A percentile compares a stretch with the other conserved stretches of the same genome.
phyloP scores from a whole-genome alignment of 257 asterid species.

The Plantago major region DNA sequence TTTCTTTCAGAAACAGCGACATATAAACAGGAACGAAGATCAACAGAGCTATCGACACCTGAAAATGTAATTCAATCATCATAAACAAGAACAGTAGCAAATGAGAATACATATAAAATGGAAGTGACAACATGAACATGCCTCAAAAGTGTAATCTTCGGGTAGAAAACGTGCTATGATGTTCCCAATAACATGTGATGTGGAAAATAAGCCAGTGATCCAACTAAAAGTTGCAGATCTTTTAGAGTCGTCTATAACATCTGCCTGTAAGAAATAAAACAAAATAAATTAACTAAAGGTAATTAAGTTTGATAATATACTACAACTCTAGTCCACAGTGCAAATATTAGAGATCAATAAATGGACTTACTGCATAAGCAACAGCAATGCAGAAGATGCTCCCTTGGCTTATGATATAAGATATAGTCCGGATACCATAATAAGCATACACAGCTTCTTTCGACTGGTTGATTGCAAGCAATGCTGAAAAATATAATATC shows the following conservation, averaged over 20 bases:
- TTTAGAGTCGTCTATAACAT: conserved; percentile 53
- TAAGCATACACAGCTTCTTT: conserved; percentile 76
- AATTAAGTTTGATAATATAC: too few relatives aligned
- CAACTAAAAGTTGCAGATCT: conserved; percentile 85
- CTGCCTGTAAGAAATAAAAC: conserved; percentile 53
- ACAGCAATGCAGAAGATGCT: conserved; percentile 87
- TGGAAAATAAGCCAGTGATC: conserved; percentile 88
- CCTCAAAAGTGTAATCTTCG: conserved; percentile 61
- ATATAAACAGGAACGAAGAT: conserved; percentile 62
- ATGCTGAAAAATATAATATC: conserved; percentile 40
- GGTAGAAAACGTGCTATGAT: conserved; percentile 84
- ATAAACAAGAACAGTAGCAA: conserved; percentile 6
- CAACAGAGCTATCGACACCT: conserved; percentile 78
- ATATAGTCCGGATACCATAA: conserved; percentile 61
- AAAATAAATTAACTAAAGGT: neutral
- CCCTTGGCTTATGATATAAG: conserved; percentile 82
- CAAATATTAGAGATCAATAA: neutral
- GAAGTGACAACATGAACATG: conserved; percentile 23
- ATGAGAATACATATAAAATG: conserved; percentile 1
- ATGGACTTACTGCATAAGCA: conserved; percentile 77
- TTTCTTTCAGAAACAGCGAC: conserved; percentile 63
- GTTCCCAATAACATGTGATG: conserved; percentile 83
- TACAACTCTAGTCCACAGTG: neutral
- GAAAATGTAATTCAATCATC: conserved; percentile 23
- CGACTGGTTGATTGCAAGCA: conserved; percentile 72